Evolutionary conservation across 2,329 filamentous ascomycete species (phyloP), one percentile per base, ranked within the genome.

Genomic region (Drechmeria coniospora): DNA sequence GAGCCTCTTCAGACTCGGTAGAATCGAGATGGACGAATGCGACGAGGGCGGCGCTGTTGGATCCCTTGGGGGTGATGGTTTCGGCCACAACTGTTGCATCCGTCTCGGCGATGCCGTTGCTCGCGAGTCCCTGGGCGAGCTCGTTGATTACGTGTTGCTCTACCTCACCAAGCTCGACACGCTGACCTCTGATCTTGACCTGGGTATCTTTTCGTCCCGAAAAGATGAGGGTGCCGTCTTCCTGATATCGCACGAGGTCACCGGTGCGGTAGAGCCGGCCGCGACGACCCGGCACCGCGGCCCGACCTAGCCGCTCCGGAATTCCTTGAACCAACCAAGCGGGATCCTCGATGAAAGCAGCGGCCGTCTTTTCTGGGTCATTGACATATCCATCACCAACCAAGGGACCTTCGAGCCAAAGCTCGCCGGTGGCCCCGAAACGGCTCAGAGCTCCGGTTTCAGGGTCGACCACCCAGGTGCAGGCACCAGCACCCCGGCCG

Each of bases 161-260:
- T 13, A 43, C 31, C 4, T 43, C 41, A 2, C 30, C 36, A 1
- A 63, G 50, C 42, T 63, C 70, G 30, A 66, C 47, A 27, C 65
- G 44, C 32, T 59, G 68, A 20, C 71, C 71, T 15, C 58, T 53
- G 9, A 72, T 44, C 40, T 71, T 71, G 27, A 70, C 56, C 41
- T 70, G 65, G 1, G 53, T 53, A 36, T 71, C 65, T 34, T 63
- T 63, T 25, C 65, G 51, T 26, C 63, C 64, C 25, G 63, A 39
- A 29, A 59, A 63, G 1, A 50, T 36, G 8, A 65, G 40, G 14
- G 42, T 41, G 1, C 40, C 40, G 15, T 42, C 34, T 1, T 42
- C 41, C 18, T 53, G 41, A 13, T 60, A 61, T 21, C 45, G 45
- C 3, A 48, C 60, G 3, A 65, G 46, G 33, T 66, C 62, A 5